Evolutionary conservation across 2,329 filamentous ascomycete species (phyloP).

Genomic region (Mollisia scopiformis): DNA sequence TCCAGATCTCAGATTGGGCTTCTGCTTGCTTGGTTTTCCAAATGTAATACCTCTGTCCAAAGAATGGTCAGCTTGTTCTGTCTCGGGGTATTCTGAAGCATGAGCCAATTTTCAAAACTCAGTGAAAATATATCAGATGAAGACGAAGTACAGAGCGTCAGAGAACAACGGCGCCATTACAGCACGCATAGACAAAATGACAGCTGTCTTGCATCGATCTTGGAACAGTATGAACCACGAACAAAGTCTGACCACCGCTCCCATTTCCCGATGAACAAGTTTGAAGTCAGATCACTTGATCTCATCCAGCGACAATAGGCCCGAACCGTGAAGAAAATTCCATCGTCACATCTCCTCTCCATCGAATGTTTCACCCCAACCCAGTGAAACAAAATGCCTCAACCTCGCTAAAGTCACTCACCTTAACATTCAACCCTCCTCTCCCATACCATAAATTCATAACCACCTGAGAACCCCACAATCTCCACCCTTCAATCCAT

Average conservation of each 20-base stretch:
- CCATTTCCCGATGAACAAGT: background rate
- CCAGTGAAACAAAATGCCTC: slow-evolving; percentile 2
- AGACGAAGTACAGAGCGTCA: background rate
- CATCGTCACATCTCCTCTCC: slow-evolving; percentile 2
- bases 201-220: background rate
- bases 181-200: background rate
- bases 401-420: slow-evolving; percentile 28
- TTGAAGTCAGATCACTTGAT: background rate
- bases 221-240: background rate
- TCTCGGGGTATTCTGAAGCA: background rate
- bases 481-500: slow-evolving; percentile 65
- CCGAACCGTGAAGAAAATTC: background rate
- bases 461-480: slow-evolving; percentile 66
- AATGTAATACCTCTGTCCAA: slow-evolving; percentile 64
- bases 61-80: background rate
- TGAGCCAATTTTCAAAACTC: background rate
- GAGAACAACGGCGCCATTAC: background rate
- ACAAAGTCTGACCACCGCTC: background rate
- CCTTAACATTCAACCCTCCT: slow-evolving; percentile 66
- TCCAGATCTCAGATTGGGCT: slow-evolving; percentile 66
- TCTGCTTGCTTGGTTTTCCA: slow-evolving; percentile 70
- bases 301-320: background rate
- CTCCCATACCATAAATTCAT: slow-evolving; percentile 72
- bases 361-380: slow-evolving; percentile 1
- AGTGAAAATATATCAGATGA: background rate